Base-by-base conservation (phyloP, 768 basidiomycete genomes). In the Auriscalpium vulgare region DNA sequence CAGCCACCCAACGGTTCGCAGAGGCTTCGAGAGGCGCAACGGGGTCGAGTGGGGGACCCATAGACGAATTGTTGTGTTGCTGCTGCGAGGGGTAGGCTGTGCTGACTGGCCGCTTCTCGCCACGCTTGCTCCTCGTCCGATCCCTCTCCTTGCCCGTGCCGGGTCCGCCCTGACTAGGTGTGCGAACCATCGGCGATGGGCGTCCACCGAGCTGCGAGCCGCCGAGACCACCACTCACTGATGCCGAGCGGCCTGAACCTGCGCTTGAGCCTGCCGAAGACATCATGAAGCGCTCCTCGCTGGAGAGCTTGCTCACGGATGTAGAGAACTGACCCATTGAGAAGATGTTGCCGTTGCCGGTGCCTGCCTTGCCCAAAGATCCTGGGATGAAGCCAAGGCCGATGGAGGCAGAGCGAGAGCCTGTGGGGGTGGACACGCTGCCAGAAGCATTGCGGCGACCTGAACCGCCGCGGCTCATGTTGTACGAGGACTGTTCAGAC, bases 1-100 rank as follows among this genome's bases (percentile, higher is more conserved):
- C 17, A 2, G 81, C 73, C 45, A 83, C 80, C 95, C 94, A 97
- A 47, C 91, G 82, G 68, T 95, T 93, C 21, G 82, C 87, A n/a
- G 86, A 79, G 8, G 74, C 60, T 63, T 88, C 83, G 7, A 98
- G 78, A 6, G 94, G 92, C 14, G 75, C 86, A 53, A 94, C 81
- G 50, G 82, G 83, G 58, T 93, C 92, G 40, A 83, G 48, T 2
- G 67, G 67, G 40, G 67, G 68, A 62, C 47, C 74, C 72, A 53
- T 79, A 70, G 10, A 49, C 23, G 54, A 36, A 4, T 54, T 54
- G 6, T 47, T 54, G 51, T 56, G 56, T 19, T 63, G 49, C 48
- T 59, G 48, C 38, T 67, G 50, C 72, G 59, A 68, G 19, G 69
- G 51, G 38, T 73, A 66, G 64, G 75, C 81, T 65, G 78, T 78